These are phyloP conservation scores for Kazachstania bromeliacearum DNA, from an alignment of 805 yeast species.

Conservation along the genomic window DNA sequence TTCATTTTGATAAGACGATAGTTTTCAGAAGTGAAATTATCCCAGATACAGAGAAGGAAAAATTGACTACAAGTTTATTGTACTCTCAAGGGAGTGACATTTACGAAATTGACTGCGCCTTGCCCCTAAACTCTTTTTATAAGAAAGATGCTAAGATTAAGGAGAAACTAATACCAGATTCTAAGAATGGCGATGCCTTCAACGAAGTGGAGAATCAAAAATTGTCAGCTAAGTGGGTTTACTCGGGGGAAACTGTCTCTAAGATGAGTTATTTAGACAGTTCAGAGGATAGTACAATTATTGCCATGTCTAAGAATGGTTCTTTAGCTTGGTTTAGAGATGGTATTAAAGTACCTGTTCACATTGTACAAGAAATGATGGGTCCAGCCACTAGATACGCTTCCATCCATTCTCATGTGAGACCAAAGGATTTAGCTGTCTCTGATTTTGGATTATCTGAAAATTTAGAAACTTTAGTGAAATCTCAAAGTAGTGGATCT, in stretches of 20 bases:
- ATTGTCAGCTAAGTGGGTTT: conserved; percentile 22
- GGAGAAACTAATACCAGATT: conserved; percentile 3
- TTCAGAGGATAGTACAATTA: conserved; percentile 32
- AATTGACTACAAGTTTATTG: conserved; percentile 19
- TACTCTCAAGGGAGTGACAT: conserved; percentile 27
- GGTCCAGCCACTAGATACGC: conserved; percentile 26
- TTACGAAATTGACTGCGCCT: conserved; percentile 22
- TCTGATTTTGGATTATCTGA: conserved; percentile 26
- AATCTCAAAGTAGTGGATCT: conserved; percentile 22
- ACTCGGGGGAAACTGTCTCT: conserved; percentile 25
- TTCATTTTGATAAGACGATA: conserved; percentile 18
- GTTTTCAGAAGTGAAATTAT: conserved; percentile 23
- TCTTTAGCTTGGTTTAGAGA: conserved; percentile 29
- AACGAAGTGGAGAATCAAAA: conserved; percentile 34
- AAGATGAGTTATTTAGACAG: conserved; percentile 21
- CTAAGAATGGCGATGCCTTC: conserved; percentile 50
- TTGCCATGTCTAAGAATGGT: conserved; percentile 26
- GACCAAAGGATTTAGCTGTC: conserved; percentile 15
- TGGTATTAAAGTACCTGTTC: conserved; percentile 25
- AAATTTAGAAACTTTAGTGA: conserved; percentile 22
- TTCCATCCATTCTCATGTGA: conserved; percentile 22
- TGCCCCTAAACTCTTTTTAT: conserved; percentile 23
- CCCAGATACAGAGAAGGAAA: conserved; percentile 25
- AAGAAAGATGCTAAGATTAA: conserved; percentile 4
- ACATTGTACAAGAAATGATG: conserved; percentile 26